A percentile compares a stretch with the other conserved stretches of the same genome.
These are phyloP conservation scores for Candida multigemmis DNA, from an alignment of 805 yeast species.

Conservation along the genomic window DNA sequence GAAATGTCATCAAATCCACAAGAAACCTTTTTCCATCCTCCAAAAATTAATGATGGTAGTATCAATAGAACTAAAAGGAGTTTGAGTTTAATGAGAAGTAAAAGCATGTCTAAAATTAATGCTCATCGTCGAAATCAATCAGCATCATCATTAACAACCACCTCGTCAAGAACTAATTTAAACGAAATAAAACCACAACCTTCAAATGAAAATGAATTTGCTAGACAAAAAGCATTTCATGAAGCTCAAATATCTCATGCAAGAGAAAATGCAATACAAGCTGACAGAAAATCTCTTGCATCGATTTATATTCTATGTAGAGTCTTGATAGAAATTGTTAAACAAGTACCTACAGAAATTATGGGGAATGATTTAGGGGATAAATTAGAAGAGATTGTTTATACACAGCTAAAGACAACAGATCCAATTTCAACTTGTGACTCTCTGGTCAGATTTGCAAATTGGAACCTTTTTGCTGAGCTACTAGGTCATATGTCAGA, in stretches of 20 bases:
- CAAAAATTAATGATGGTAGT: conserved; percentile 1
- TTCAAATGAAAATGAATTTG: conserved; percentile 8
- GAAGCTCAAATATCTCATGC: conserved; percentile 33
- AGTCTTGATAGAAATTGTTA: conserved; percentile 85
- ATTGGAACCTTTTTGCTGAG: conserved; percentile 89
- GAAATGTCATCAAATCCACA: conserved; percentile 9
- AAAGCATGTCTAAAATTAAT: conserved; percentile 25
- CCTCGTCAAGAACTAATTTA: background rate
- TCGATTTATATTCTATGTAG: conserved; percentile 85
- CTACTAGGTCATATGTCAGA: conserved; percentile 86
- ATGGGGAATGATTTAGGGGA: conserved; percentile 74
- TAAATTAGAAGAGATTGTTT: conserved; percentile 87
- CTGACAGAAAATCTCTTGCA: conserved; percentile 79
- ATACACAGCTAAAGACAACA: conserved; percentile 78
- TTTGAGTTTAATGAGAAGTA: conserved; percentile 29
- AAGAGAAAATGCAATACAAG: conserved; percentile 65
- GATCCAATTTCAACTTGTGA: conserved; percentile 63
- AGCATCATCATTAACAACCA: conserved; percentile 25
- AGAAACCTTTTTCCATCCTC: no score
- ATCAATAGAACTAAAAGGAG: conserved; percentile 24
- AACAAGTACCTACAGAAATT: conserved; percentile 69
- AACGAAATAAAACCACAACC: conserved; percentile 1
- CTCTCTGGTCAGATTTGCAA: conserved; percentile 74
- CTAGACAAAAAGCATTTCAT: conserved; percentile 13
- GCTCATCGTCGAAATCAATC: conserved; percentile 44